Evolutionary conservation across 1,284 basidiomycete genomes (phyloP).

Genomic region (Puccinia horiana): DNA sequence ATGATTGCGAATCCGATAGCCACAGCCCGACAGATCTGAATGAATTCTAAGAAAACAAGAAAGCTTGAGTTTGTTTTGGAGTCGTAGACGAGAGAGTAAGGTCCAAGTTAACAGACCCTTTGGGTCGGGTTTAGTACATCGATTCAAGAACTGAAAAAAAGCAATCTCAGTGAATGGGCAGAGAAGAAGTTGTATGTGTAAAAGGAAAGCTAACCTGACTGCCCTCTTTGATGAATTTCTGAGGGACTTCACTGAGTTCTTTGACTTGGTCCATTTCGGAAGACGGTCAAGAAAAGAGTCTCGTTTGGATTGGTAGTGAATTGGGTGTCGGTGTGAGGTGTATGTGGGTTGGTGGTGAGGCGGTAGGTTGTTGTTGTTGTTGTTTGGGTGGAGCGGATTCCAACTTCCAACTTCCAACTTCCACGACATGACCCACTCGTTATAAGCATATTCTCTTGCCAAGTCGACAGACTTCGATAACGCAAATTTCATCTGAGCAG

Average conservation of each 20-base stretch:
- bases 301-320: too few species aligned
- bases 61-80: neutral
- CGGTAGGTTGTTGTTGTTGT: too few species aligned
- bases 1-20: constrained; percentile 93
- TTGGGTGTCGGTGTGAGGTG: neutral
- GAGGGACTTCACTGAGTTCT: constrained; percentile 87
- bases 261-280: constrained; percentile 70
- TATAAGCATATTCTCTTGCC: too few species aligned
- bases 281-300: too few species aligned
- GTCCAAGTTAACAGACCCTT: constrained; percentile 72
- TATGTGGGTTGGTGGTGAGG: too few species aligned
- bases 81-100: neutral
- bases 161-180: neutral
- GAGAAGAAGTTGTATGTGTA: constrained; percentile 6
- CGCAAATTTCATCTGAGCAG: too few species aligned
- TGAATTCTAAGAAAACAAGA: constrained; percentile 70
- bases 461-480: too few species aligned
- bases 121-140: constrained; percentile 95
- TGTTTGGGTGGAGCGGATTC: too few species aligned
- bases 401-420: too few species aligned
- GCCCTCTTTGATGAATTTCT: constrained; percentile 88
- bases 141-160: constrained; percentile 76
- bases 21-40: constrained; percentile 87
- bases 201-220: constrained; percentile 70
- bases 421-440: too few species aligned